phyloP scores from a whole-genome alignment of 108 stramenopile genomes.

The Cyclotella atomus region DNA sequence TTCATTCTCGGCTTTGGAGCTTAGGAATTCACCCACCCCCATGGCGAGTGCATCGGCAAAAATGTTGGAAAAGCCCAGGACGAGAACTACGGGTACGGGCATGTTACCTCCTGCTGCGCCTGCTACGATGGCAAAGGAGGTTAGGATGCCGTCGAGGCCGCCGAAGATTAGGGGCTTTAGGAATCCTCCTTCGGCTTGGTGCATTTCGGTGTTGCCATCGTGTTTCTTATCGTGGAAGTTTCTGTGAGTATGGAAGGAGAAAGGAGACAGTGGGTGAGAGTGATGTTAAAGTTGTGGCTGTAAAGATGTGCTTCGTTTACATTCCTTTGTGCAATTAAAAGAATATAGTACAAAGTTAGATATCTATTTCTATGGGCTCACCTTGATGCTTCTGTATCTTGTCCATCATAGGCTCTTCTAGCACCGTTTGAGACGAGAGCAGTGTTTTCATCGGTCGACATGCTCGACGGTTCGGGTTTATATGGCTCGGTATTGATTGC shows the following conservation, averaged over 20 bases:
- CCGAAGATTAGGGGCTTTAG: conserved; percentile 95
- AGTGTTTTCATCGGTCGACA: conserved; percentile 32
- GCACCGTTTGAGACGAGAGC: conserved; percentile 50
- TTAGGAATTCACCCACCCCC: conserved; percentile 98
- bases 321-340: too few species aligned
- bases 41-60: conserved; percentile 97
- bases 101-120: conserved; percentile 94
- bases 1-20: conserved; percentile 94
- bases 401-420: conserved; percentile 67
- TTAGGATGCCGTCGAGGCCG: conserved; percentile 97
- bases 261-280: background rate
- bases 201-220: conserved; percentile 55
- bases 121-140: conserved; percentile 97
- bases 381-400: conserved; percentile 66
- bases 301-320: background rate
- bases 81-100: conserved; percentile 84
- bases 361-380: conserved; percentile 18
- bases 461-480: background rate
- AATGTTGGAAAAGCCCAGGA: conserved; percentile 96
- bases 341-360: background rate
- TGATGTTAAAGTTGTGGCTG: background rate
- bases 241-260: conserved; percentile 7
- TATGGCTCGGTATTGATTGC: background rate
- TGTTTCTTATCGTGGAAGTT: conserved; percentile 68
- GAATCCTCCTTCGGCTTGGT: conserved; percentile 81